Percentiles rank a stretch among this genome's conserved stretches.
These are phyloP conservation scores for Phytophthora capsici DNA, from an alignment of 352 stramenopile genomes.

Conservation along the genomic window DNA sequence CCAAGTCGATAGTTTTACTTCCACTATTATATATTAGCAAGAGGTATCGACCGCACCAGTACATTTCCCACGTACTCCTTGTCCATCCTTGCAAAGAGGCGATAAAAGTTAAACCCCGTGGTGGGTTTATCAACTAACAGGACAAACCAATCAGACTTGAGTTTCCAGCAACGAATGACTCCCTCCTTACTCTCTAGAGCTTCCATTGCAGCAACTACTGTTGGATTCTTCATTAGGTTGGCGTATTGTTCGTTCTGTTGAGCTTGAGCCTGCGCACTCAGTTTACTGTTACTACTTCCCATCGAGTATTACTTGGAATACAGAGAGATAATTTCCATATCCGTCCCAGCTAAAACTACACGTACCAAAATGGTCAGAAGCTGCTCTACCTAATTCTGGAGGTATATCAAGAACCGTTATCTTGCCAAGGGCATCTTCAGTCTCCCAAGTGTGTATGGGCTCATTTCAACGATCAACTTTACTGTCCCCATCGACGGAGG, in stretches of 20 bases:
- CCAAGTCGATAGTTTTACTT: conserved; percentile 66
- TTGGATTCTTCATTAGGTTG: conserved; percentile 46
- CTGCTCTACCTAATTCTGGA: conserved; percentile 17
- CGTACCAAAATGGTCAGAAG: not conserved
- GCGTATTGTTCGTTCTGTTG: conserved; percentile 44
- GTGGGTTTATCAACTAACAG: conserved; percentile 48
- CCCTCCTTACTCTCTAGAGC: conserved; percentile 36
- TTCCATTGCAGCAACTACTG: conserved; percentile 45
- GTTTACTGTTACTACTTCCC: conserved; percentile 54
- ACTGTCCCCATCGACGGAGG: conserved; percentile 14
- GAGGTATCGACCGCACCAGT: not conserved
- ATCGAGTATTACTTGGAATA: conserved; percentile 33
- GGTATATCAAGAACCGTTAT: conserved; percentile 12
- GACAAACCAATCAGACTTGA: not conserved
- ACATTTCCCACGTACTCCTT: conserved; percentile 35
- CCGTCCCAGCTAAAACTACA: not conserved
- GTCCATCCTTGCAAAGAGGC: conserved; percentile 57
- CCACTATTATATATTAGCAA: conserved; percentile 20
- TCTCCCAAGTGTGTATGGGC: conserved; percentile 12
- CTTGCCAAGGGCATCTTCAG: not conserved
- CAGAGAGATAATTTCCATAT: too few relatives aligned
- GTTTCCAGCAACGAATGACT: not conserved
- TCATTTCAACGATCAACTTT: conserved; percentile 19
- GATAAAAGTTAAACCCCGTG: conserved; percentile 49
- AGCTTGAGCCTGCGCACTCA: conserved; percentile 26